phyloP scores from a whole-genome alignment of 345 rosid species.

The Salix suchowensis region DNA sequence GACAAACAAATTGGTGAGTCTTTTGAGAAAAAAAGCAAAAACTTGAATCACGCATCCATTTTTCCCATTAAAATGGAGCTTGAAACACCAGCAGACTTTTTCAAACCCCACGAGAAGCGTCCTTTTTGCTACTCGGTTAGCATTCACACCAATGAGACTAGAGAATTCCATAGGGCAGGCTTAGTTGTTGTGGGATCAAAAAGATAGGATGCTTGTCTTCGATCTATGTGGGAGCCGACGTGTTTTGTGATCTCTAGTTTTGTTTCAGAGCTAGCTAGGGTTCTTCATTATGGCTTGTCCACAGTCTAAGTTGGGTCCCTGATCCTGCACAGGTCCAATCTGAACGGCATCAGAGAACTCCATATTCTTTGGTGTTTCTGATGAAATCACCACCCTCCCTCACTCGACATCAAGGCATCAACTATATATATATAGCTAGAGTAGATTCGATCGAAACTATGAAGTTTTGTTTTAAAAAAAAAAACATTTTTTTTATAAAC shows the following conservation, averaged over 20 bases:
- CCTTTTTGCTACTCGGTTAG: not conserved
- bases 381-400: not conserved
- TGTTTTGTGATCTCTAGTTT: not conserved
- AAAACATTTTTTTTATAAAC: no score
- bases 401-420: no score
- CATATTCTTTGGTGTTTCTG: not conserved
- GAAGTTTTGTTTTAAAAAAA: no score
- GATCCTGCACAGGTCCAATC: not conserved
- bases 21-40: not conserved
- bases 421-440: no score
- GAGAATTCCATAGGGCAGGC: not conserved
- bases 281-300: not conserved
- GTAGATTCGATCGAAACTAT: no score
- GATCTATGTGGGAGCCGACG: not conserved
- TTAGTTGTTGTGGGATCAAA: not conserved
- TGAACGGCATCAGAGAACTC: not conserved
- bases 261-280: not conserved
- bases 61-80: not conserved
- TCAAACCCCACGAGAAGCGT: not conserved
- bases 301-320: not conserved
- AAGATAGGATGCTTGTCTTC: not conserved
- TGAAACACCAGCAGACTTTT: not conserved
- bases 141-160: not conserved
- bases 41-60: not conserved
- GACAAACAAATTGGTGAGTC: not conserved